Evolutionary conservation across 2,329 filamentous ascomycete species (phyloP).

Genomic region (Alternaria sp.): DNA sequence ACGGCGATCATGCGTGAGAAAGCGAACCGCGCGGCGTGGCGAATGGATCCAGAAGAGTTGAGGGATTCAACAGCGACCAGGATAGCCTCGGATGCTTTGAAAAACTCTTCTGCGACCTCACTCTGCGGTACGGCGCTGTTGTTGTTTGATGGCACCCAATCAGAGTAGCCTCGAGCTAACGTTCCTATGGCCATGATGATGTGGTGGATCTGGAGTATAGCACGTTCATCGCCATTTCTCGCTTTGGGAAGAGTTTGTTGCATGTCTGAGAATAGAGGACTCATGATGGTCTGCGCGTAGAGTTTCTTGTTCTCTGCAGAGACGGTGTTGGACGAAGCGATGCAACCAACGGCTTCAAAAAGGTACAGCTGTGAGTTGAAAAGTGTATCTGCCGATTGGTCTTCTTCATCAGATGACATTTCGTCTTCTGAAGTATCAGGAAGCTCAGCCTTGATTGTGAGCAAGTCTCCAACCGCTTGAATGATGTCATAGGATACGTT

Average conservation of each 20-base stretch:
- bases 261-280: slow-evolving; percentile 89
- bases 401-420: slow-evolving; percentile 92
- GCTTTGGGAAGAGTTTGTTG: slow-evolving; percentile 79
- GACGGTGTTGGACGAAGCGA: slow-evolving; percentile 81
- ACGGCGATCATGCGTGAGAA: slow-evolving; percentile 93
- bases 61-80: slow-evolving; percentile 86
- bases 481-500: slow-evolving; percentile 93
- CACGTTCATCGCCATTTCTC: slow-evolving; percentile 80
- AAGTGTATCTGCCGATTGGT: slow-evolving; percentile 86
- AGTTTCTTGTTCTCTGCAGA: slow-evolving; percentile 84
- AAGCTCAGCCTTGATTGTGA: slow-evolving; percentile 90
- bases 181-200: slow-evolving; percentile 96
- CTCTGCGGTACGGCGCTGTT: slow-evolving; percentile 63
- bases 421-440: slow-evolving; percentile 81
- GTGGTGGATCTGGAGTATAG: slow-evolving; percentile 90
- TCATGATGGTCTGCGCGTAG: slow-evolving; percentile 87
- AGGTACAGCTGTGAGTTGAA: slow-evolving; percentile 93
- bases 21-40: slow-evolving; percentile 85
- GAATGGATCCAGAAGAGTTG: slow-evolving; percentile 81
- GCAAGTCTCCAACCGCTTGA: slow-evolving; percentile 84
- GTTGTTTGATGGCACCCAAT: slow-evolving; percentile 73
- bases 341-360: slow-evolving; percentile 92
- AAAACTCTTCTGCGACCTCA: slow-evolving; percentile 83
- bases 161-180: slow-evolving; percentile 89
- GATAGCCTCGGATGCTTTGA: slow-evolving; percentile 86